Base-by-base conservation (phyloP, 2,329 filamentous ascomycete genomes). In the Ceratocystis papillata region DNA sequence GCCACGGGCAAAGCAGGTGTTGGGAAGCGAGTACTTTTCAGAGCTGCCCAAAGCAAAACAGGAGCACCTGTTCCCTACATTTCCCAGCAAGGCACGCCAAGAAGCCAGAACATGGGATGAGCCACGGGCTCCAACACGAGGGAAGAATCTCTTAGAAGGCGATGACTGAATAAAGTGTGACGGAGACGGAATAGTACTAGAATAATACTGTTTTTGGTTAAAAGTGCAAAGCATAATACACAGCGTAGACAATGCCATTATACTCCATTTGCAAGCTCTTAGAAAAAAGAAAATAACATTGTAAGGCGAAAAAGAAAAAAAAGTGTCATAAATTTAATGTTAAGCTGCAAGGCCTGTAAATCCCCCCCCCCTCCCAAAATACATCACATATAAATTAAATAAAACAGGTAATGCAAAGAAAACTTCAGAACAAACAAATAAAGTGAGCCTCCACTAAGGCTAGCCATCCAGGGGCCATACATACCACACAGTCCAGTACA, bases 41-140 rank as follows among this genome's bases (percentile, higher is more conserved):
- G 92, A 97, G 76, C 88, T 95, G 70, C 94, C 94, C 0, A 88
- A 88, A 68, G 90, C 92, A 1, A 97, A 97, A 77, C 86, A 87
- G 6, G 88, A 90, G 73, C 88, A 87, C 71, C 87, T 99, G 86
- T 97, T 99, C 73, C 94, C 94, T 1, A 97, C 94, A 0, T 99
- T 97, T 74, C 94, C 94, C 0, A 94, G 89, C 71, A 96, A 96
- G 75, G 94, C 94, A 0, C 90, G 91, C 1, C 88, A 94, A 79
- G 94, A 99, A 79, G 87, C 86, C 79, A 89, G 69, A 80, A 83
- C 46, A 80, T 83, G 50, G n/a, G 63, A 62, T 7, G 84, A 86
- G 68, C 94, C 94, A 0, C 87, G 91, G 74, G 94, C 94, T 5
- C 94, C 94, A 0, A 83, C 83, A 48, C 80, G 93, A 41, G 92